Evolutionary conservation across 306 rosid species (phyloP), one percentile per base, ranked within the genome.

Genomic region (Lagenaria siceraria): DNA sequence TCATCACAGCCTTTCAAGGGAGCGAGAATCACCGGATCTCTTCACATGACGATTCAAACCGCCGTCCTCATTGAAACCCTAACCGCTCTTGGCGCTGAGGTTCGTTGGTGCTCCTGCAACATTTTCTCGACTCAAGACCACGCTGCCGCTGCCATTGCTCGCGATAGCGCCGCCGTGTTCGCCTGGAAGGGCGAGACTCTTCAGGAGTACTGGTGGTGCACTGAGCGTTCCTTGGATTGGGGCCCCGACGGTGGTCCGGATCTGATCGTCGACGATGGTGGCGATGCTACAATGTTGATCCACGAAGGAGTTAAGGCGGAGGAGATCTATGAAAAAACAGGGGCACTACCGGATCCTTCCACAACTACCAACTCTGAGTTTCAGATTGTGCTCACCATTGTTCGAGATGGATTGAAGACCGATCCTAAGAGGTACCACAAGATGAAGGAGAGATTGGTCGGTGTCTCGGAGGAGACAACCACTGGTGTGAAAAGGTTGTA

Each of bases 201-300:
- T 9, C 97, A 90, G 84, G 98, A 95, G 83, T 92, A 92, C 81
- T 92, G 98, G 98, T 95, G 98, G 98, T 92, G 98, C 84, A 89
- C 98, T 0, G 98, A 95, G 87, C 84, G 96, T 0, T 84, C 98
- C 2, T 89, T 95, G 6, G 97, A 95, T 59, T 95, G 98, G 98
- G 97, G 98, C 19, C 87, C 98, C 0, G 80, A 71, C 0, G 98
- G 97, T 0, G 98, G 98, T 0, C 98, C 98, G 0, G 98, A 95
- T 63, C 96, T 95, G 46, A 90, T 95, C 51, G 98, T 95, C 5
- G 98, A 95, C 8, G 98, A 95, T 10, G 98, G 98, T 0, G 98
- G 98, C 19, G 98, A 95, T 73, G 85, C 91, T 6, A 92, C 98
- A 0, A 76, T 95, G 0, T 61, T 92, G 80, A 92, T 92, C 79